phyloP scores from a whole-genome alignment of 495 filamentous ascomycete species.

The Hypoxylon cercidicola region DNA sequence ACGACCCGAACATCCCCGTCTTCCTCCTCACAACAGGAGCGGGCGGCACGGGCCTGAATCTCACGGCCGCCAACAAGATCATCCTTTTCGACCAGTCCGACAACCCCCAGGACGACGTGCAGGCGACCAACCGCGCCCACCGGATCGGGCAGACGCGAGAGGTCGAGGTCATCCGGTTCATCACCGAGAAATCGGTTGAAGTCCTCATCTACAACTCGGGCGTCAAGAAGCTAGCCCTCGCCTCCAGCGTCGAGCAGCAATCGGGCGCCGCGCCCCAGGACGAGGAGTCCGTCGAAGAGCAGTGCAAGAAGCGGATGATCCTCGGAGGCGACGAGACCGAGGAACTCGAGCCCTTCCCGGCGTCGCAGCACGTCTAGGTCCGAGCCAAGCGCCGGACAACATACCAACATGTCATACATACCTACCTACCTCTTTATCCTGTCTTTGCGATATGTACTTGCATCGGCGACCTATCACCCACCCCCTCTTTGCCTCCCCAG shows the following conservation, averaged over 20 bases:
- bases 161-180: slow-evolving; percentile 84
- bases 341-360: neutral
- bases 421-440: neutral
- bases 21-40: slow-evolving; percentile 94
- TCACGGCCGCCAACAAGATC: slow-evolving; percentile 95
- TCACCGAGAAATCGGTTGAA: slow-evolving; percentile 87
- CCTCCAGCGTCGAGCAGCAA: slow-evolving; percentile 73
- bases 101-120: slow-evolving; percentile 95
- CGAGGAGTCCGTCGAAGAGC: slow-evolving; percentile 44
- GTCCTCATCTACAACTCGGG: slow-evolving; percentile 91
- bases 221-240: slow-evolving; percentile 90
- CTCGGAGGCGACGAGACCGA: slow-evolving; percentile 30
- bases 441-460: slow-evolving; percentile 6
- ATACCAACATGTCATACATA: neutral
- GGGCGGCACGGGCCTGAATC: slow-evolving; percentile 93
- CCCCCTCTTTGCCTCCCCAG: neutral
- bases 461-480: neutral
- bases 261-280: slow-evolving; percentile 43
- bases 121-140: slow-evolving; percentile 96
- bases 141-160: slow-evolving; percentile 89
- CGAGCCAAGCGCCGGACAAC: slow-evolving; percentile 1
- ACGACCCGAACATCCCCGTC: slow-evolving; percentile 79
- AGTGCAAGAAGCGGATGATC: slow-evolving; percentile 44
- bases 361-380: slow-evolving; percentile 2
- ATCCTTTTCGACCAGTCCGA: slow-evolving; percentile 96